Conservation (phyloP, 2,329 filamentous ascomycete species). For the Clonostachys byssicola region DNA sequence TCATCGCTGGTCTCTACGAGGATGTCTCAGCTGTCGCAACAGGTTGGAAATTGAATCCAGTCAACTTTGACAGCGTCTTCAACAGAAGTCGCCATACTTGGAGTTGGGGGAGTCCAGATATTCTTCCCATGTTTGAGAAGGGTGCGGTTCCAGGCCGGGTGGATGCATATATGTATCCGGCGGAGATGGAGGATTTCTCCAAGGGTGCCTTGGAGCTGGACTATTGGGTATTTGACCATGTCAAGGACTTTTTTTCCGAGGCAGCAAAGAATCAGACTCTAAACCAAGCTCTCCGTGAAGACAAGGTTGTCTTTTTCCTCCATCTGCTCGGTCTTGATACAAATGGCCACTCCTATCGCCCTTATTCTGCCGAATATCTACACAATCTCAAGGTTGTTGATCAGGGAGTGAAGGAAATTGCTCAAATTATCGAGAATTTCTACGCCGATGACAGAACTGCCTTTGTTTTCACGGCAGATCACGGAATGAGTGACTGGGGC, state of each 20-base stretch:
- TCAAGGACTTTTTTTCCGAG: conserved; percentile 79
- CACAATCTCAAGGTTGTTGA: conserved; percentile 95
- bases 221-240: conserved; percentile 92
- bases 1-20: conserved; percentile 95
- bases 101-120: conserved; percentile 99
- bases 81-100: conserved; percentile 95
- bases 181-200: conserved; percentile 88
- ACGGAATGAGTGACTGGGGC: conserved; percentile 99
- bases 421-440: conserved; percentile 77
- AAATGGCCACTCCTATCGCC: conserved; percentile 77
- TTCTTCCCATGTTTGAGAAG: conserved; percentile 92
- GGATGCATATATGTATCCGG: conserved; percentile 78
- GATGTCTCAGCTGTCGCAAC: conserved; percentile 97
- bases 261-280: conserved; percentile 76
- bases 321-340: conserved; percentile 92
- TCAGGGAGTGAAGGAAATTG: conserved; percentile 80
- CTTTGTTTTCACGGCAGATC: conserved; percentile 95
- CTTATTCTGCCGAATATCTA: conserved; percentile 93
- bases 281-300: conserved; percentile 66
- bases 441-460: conserved; percentile 83
- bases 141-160: conserved; percentile 86
- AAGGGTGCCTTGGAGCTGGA: conserved; percentile 78
- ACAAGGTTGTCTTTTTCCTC: conserved; percentile 91
- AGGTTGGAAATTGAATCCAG: conserved; percentile 97
- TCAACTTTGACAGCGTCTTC: conserved; percentile 98